These are phyloP conservation scores for Dissoconium aciculare DNA, from an alignment of 2,329 filamentous ascomycete genomes.

Conservation along the genomic window DNA sequence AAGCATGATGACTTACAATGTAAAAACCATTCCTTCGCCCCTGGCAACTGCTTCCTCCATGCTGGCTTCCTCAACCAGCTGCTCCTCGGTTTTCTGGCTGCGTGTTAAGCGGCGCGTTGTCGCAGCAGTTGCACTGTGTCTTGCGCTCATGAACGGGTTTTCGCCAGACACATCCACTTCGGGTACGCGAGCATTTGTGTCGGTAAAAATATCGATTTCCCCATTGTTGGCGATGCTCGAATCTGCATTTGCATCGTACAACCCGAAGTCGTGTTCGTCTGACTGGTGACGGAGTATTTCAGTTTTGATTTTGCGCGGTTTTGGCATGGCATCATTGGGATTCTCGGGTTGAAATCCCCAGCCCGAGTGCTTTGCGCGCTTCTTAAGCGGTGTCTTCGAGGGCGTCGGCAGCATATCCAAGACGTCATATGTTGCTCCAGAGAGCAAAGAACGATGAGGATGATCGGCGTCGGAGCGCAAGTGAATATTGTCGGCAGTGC, in stretches of 20 bases:
- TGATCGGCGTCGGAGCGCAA: too few relatives aligned
- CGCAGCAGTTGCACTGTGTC: conserved; percentile 29
- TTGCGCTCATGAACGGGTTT: conserved; percentile 33
- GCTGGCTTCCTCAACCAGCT: conserved; percentile 31
- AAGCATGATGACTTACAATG: conserved; percentile 49
- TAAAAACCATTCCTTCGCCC: conserved; percentile 58
- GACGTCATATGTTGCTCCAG: conserved; percentile 8
- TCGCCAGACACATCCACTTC: conserved; percentile 48
- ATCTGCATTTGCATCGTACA: conserved; percentile 38
- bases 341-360: conserved; percentile 46
- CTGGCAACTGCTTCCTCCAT: conserved; percentile 50
- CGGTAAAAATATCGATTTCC: conserved; percentile 57
- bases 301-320: conserved; percentile 37
- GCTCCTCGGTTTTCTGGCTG: conserved; percentile 43
- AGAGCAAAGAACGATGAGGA: neutral
- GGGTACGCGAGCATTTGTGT: conserved; percentile 61
- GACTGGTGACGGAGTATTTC: conserved; percentile 7
- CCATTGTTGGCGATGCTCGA: conserved; percentile 29
- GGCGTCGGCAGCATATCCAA: conserved; percentile 58
- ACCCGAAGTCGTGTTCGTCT: conserved; percentile 40
- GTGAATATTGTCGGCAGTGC: too few relatives aligned
- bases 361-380: conserved; percentile 28
- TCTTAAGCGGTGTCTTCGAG: conserved; percentile 52
- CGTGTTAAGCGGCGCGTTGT: conserved; percentile 9
- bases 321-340: conserved; percentile 43